Evolutionary conservation across 305 asterid species (phyloP), one percentile per base, ranked within the genome.

Genomic region (Fraxinus ornus): DNA sequence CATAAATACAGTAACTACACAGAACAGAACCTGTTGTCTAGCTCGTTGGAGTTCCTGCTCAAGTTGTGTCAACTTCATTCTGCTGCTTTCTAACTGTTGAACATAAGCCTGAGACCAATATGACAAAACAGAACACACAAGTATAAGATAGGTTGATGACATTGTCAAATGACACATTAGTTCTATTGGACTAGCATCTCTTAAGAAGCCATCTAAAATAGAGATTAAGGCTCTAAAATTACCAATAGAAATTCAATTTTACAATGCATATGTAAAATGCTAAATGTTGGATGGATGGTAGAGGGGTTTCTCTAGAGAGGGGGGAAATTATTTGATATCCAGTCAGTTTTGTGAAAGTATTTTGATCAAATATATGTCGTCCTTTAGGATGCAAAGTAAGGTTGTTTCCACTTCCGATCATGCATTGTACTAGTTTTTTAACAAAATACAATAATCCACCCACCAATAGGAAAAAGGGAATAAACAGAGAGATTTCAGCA

Each of bases 11-110:
- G 19, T 17, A 76, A 62, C 75, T 55, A 75, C 33, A 39, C 55
- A 81, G 79, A 52, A 72, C 26, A 41, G 57, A 83, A 93, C 98
- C 97, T 94, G 98, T 84, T 94, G 98, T 78, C 98, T 87, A 78
- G 98, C 98, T 85, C 98, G 90, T 87, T 94, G 98, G 82, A 94
- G 94, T 88, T 94, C 98, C 84, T 94, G 98, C 87, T 94, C 98
- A 83, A 94, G 98, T 85, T 93, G 97, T 33, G 97, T 92, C 89
- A 94, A 82, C 88, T 94, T 94, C 98, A 94, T 93, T 90, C 97
- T 90, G 89, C 98, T 94, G 91, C 94, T 94, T 80, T 94, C 98
- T 66, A 94, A 89, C 86, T 93, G 97, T 80, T 94, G 98, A 80
- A 94, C 98, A 89, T 94, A 94, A 62, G 97, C 98, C 98, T 94